A percentile compares a stretch with the other conserved stretches of the same genome.
Conservation (phyloP, 306 rosid species). For the Sophora flavescens region DNA sequence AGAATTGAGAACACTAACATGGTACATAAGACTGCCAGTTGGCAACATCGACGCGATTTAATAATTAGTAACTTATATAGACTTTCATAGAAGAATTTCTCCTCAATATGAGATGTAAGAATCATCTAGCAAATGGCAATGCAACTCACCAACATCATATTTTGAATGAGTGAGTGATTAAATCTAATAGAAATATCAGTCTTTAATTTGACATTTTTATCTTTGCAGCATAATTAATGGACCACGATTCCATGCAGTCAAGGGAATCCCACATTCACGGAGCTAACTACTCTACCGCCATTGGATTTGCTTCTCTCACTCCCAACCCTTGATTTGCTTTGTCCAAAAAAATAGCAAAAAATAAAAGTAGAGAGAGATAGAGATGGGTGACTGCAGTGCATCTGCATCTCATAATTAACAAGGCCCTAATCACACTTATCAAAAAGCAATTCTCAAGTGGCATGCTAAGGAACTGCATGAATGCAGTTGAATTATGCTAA, state of each 20-base stretch:
- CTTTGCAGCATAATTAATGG: not conserved
- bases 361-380: no score
- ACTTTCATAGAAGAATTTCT: not conserved
- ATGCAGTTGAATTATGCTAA: not conserved
- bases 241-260: no score
- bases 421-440: not conserved
- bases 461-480: not conserved
- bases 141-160: not conserved
- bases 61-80: no score
- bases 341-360: no score
- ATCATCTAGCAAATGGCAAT: not conserved
- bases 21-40: not conserved
- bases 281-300: no score
- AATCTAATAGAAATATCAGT: not conserved
- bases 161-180: not conserved
- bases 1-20: not conserved
- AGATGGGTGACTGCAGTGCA: no score
- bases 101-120: slow-evolving; percentile 4
- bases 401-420: not conserved
- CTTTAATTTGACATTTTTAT: not conserved
- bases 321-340: no score
- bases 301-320: no score
- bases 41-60: not conserved
- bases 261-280: no score
- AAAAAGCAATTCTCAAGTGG: not conserved